Percentiles rank a stretch among this genome's conserved stretches.
These are phyloP conservation scores for Trichaptum fuscoviolaceum DNA, from an alignment of 768 basidiomycete species.

Conservation along the genomic window DNA sequence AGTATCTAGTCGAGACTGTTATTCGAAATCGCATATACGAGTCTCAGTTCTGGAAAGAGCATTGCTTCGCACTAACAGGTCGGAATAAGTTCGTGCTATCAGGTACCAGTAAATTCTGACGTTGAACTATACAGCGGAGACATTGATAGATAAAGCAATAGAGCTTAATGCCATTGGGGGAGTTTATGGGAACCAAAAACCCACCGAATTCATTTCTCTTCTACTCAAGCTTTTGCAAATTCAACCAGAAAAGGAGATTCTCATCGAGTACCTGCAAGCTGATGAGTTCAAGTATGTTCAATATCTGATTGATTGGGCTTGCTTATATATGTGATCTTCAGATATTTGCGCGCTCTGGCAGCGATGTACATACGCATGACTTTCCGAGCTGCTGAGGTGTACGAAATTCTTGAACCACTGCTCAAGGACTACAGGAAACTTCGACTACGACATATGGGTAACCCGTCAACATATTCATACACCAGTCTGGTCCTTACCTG, in stretches of 20 bases:
- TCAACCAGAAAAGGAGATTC: slow-evolving; percentile 96
- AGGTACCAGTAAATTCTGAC: slow-evolving; percentile 5
- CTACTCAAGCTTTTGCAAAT: slow-evolving; percentile 93
- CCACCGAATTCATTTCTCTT: slow-evolving; percentile 90
- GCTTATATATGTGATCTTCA: slow-evolving; percentile 25
- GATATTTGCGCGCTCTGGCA: slow-evolving; percentile 90
- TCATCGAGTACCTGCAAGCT: slow-evolving; percentile 90
- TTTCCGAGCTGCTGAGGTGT: slow-evolving; percentile 85
- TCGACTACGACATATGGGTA: slow-evolving; percentile 74
- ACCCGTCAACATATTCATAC: slow-evolving; percentile 20
- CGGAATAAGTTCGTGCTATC: slow-evolving; percentile 16
- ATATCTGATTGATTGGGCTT: neutral
- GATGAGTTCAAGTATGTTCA: slow-evolving; percentile 92
- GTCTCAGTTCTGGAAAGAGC: slow-evolving; percentile 94
- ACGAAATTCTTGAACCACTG: slow-evolving; percentile 88
- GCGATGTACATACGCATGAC: slow-evolving; percentile 95
- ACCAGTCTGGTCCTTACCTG: slow-evolving; percentile 2
- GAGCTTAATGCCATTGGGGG: slow-evolving; percentile 81
- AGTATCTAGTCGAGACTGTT: slow-evolving; percentile 95
- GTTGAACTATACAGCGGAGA: slow-evolving; percentile 58
- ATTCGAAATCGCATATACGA: slow-evolving; percentile 97
- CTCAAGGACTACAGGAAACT: slow-evolving; percentile 93
- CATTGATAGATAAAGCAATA: slow-evolving; percentile 89
- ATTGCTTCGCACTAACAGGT: slow-evolving; percentile 97
- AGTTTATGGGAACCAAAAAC: slow-evolving; percentile 91